Evolutionary conservation across 148 eudicot species (phyloP).

Genomic region (Cornus kousa): DNA sequence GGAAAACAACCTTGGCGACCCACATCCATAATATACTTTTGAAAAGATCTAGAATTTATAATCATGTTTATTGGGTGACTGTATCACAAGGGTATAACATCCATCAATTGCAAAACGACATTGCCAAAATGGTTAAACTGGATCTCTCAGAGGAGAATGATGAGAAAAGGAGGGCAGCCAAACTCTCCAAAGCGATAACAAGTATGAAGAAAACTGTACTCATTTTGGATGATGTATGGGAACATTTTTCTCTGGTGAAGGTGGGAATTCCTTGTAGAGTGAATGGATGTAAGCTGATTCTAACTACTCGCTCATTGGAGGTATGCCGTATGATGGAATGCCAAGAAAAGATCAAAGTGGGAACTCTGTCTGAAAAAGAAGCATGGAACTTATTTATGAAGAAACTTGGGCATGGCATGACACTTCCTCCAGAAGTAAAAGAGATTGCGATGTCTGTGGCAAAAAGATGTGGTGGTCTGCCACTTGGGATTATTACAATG

Average conservation of each 20-base stretch:
- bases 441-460: neutral
- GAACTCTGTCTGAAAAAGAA: neutral
- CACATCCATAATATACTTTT: neutral
- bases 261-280: conserved; percentile 11
- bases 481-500: conserved; percentile 19
- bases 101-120: no score
- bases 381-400: neutral
- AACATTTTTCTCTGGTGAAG: conserved; percentile 1
- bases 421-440: conserved; percentile 2
- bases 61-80: neutral
- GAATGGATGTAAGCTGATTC: conserved; percentile 15
- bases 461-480: conserved; percentile 10
- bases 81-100: neutral
- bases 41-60: neutral
- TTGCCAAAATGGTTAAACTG: no score
- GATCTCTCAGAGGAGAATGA: no score
- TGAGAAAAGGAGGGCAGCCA: no score
- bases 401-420: neutral
- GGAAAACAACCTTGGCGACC: conserved; percentile 15
- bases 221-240: conserved; percentile 21
- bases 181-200: no score
- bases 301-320: neutral
- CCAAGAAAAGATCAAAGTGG: neutral
- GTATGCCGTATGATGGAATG: neutral
- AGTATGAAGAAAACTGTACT: neutral